Conservation (phyloP, 352 stramenopile species). For the Phytophthora boehmeriae region DNA sequence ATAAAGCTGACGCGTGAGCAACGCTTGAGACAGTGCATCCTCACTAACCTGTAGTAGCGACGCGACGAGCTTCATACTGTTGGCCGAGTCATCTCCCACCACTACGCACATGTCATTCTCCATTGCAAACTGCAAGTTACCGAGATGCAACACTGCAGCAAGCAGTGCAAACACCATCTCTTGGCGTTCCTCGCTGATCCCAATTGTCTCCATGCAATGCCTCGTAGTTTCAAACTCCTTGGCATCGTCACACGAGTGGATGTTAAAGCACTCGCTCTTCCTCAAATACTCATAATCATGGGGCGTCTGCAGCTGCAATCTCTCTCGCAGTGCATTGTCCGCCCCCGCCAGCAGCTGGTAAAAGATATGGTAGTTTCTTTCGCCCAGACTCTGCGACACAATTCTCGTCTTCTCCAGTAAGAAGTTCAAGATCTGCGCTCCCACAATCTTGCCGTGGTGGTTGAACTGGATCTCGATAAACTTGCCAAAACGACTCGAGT, state of each 20-base stretch:
- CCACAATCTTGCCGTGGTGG: slow-evolving; percentile 91
- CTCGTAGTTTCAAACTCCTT: slow-evolving; percentile 87
- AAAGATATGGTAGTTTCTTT: slow-evolving; percentile 98
- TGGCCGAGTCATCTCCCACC: slow-evolving; percentile 49
- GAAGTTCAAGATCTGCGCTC: slow-evolving; percentile 92
- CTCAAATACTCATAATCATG: slow-evolving; percentile 89
- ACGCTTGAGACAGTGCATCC: slow-evolving; percentile 69
- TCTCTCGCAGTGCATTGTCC: slow-evolving; percentile 65
- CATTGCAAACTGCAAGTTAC: slow-evolving; percentile 86
- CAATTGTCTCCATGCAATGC: slow-evolving; percentile 89
- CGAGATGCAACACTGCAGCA: slow-evolving; percentile 85
- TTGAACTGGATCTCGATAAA: slow-evolving; percentile 98
- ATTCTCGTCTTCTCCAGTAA: slow-evolving; percentile 92
- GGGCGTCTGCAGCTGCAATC: slow-evolving; percentile 73
- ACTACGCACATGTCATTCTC: slow-evolving; percentile 83
- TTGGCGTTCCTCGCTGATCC: slow-evolving; percentile 80
- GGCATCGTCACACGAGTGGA: slow-evolving; percentile 75
- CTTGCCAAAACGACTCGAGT: slow-evolving; percentile 97
- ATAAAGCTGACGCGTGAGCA: slow-evolving; percentile 86
- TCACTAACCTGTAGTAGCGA: slow-evolving; percentile 78
- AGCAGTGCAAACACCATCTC: slow-evolving; percentile 89
- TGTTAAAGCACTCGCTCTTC: slow-evolving; percentile 87
- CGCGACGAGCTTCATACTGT: slow-evolving; percentile 69
- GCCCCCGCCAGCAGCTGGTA: slow-evolving; percentile 92
- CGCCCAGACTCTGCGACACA: slow-evolving; percentile 87